Conservation (phyloP, 1,284 basidiomycete species). For the Papiliotrema fonsecae region DNA sequence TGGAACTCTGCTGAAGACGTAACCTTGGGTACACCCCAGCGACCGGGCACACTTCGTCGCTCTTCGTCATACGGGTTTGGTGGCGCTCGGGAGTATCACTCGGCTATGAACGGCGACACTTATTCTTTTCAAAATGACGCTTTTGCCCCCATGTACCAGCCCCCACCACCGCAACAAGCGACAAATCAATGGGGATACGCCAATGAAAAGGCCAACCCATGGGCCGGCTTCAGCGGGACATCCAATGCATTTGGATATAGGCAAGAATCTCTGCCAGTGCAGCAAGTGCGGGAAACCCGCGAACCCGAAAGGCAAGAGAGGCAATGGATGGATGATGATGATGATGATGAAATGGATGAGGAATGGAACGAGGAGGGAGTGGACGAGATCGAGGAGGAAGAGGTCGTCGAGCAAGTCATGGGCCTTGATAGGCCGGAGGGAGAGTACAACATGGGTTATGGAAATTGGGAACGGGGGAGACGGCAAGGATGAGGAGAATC, state of each 20-base stretch:
- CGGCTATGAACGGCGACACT: neutral
- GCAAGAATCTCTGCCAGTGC: neutral
- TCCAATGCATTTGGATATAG: conserved; percentile 1
- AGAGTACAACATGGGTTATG: neutral
- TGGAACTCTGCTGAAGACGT: conserved; percentile 7
- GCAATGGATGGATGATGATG: neutral
- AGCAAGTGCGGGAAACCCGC: neutral
- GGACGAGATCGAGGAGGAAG: conserved; percentile 8
- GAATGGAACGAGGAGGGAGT: conserved; percentile 5
- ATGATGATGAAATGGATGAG: conserved; percentile 12
- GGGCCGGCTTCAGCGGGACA: conserved; percentile 2
- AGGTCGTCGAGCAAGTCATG: conserved; percentile 1
- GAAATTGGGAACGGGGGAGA: conserved; percentile 1
- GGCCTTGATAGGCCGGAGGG: neutral
- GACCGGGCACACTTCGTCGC: conserved; percentile 6
- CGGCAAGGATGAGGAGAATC: neutral
- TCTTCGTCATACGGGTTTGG: conserved; percentile 14
- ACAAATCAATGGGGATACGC: conserved; percentile 4
- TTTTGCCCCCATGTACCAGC: conserved; percentile 13
- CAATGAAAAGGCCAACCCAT: conserved; percentile 3
- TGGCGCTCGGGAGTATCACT: neutral
- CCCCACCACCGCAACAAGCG: neutral
- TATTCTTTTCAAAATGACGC: conserved; percentile 13
- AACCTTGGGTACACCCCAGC: neutral
- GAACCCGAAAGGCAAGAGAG: no score